Evolutionary conservation across 2,329 filamentous ascomycete species (phyloP).

Genomic region (Colletotrichum sidae): DNA sequence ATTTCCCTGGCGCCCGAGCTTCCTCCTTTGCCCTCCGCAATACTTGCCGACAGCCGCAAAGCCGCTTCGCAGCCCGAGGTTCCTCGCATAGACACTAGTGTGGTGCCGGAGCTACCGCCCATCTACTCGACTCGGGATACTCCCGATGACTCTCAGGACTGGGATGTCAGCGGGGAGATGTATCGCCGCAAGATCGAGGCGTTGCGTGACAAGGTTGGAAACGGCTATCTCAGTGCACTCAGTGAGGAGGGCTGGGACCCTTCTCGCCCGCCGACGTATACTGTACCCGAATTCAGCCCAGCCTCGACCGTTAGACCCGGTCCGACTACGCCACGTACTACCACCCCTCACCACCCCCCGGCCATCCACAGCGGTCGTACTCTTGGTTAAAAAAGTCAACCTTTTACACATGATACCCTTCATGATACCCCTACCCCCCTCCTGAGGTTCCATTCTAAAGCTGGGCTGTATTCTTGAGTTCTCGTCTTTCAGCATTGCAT

Average conservation of each 20-base stretch:
- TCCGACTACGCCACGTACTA: conserved; percentile 49
- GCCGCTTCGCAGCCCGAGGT: conserved; percentile 47
- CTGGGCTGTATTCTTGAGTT: conserved; percentile 33
- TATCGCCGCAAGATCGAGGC: conserved; percentile 92
- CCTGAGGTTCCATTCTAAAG: conserved; percentile 35
- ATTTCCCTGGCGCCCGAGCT: conserved; percentile 57
- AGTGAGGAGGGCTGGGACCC: conserved; percentile 79
- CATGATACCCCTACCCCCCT: conserved; percentile 41
- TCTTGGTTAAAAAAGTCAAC: conserved; percentile 53
- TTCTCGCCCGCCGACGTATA: conserved; percentile 51
- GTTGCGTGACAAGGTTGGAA: conserved; percentile 85
- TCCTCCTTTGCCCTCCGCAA: conserved; percentile 45
- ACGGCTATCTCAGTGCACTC: conserved; percentile 86
- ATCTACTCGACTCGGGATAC: conserved; percentile 47
- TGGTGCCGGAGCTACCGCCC: conserved; percentile 48
- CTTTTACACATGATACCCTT: conserved; percentile 39
- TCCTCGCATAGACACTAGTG: conserved; percentile 52
- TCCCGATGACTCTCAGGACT: conserved; percentile 60
- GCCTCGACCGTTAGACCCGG: conserved; percentile 51
- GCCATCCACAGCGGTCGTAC: conserved; percentile 66
- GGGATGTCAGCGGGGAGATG: conserved; percentile 77
- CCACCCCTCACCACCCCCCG: conserved; percentile 50
- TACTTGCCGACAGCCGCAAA: conserved; percentile 49
- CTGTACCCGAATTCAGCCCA: conserved; percentile 51
- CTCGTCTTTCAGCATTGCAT: conserved; percentile 31